Evolutionary conservation across 805 yeast genomes (phyloP), one percentile per base, ranked within the genome.

Genomic region (Teunomyces kruisii): DNA sequence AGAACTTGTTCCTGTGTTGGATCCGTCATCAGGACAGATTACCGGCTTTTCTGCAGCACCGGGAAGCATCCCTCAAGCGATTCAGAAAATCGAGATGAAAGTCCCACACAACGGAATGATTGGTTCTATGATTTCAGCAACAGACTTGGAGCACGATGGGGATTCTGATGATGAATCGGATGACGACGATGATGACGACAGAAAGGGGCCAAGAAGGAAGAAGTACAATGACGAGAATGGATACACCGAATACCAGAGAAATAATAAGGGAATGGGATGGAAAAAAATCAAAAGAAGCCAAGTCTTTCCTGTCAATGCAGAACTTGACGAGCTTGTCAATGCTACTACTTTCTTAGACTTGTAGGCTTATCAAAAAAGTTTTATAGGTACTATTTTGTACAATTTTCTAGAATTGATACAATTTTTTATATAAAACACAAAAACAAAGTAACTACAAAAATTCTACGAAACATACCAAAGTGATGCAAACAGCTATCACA

Each of bases 81-180:
- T 32, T 4, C 36, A 32, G 22, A 32, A 16, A 10, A 16, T 32
- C 22, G 36, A 32, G 13, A 32, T 32, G 36, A 17, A 32, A 32
- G 36, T 32, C 2, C 36, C 36, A 3, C 22, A 19, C 22, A 6
- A 6, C 22, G 22, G 22, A 19, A 19, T 19, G 22, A 19, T 19
- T 19, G 22, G 22, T 6, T 19, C 22, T 3, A 19, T 19, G 22
- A 19, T 19, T 19, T 19, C 22, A 19, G 6, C 3, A 6, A 19
- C 22, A 10, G 28, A 26, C 7, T 9, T 26, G 6, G 27, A 33
- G 24, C 10, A 16, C 24, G 29, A 48, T 15, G 40, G 38, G 14
- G 43, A 41, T 7, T 45, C 43, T 32, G 39, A 32, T 6, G 40
- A 32, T 15, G 50, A 35, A 12, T 12, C n/a, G 15, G 49, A 45